These are phyloP conservation scores for Beta macrorhiza DNA, from an alignment of 179 eudicot species.

Conservation along the genomic window DNA sequence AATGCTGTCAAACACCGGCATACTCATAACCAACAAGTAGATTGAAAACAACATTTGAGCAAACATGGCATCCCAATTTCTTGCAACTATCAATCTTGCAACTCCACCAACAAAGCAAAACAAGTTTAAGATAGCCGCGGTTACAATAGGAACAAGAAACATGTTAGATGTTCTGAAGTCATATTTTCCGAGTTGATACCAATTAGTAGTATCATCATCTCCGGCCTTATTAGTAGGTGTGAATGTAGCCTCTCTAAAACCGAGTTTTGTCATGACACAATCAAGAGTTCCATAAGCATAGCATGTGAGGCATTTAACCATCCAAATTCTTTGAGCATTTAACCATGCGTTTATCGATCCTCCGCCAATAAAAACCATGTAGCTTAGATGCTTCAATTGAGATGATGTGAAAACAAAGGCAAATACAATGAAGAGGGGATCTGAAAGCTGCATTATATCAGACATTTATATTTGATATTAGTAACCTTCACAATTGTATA, in stretches of 20 bases:
- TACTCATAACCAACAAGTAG: slow-evolving; percentile 36
- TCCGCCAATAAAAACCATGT: slow-evolving; percentile 32
- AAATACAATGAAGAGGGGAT: slow-evolving; percentile 39
- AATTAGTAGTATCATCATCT: slow-evolving; percentile 35
- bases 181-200: slow-evolving; percentile 48
- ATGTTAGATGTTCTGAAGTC: slow-evolving; percentile 51
- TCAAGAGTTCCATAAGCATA: slow-evolving; percentile 42
- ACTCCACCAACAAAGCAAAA: slow-evolving; percentile 41
- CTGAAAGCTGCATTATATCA: slow-evolving; percentile 43
- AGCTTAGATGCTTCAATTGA: slow-evolving; percentile 33
- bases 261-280: slow-evolving; percentile 36
- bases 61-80: slow-evolving; percentile 34
- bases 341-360: slow-evolving; percentile 34
- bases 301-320: slow-evolving; percentile 44
- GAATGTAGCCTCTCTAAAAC: slow-evolving; percentile 48
- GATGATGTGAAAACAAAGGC: slow-evolving; percentile 43
- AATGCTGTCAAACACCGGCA: slow-evolving; percentile 60
- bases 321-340: slow-evolving; percentile 34
- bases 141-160: slow-evolving; percentile 49
- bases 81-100: slow-evolving; percentile 5
- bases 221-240: slow-evolving; percentile 51
- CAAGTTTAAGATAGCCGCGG: slow-evolving; percentile 43
- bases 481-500: neutral
- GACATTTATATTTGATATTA: neutral
- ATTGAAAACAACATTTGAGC: slow-evolving; percentile 44